phyloP scores from a whole-genome alignment of 495 filamentous ascomycete genomes.

The Penicillium robsamsonii region DNA sequence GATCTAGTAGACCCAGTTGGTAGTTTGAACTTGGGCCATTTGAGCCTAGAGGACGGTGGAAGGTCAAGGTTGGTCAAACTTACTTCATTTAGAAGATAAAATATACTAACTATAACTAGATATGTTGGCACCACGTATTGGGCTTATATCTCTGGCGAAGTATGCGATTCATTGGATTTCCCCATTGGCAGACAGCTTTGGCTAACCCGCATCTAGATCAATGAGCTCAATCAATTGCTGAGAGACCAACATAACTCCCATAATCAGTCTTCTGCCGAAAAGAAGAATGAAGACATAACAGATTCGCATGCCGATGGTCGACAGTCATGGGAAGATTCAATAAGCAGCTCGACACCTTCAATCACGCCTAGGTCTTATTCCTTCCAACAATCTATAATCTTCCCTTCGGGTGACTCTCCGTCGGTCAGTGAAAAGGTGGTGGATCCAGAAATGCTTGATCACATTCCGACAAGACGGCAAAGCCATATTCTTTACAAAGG shows the following conservation, averaged over 20 bases:
- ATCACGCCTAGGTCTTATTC: slow-evolving; percentile 15
- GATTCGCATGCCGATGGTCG: slow-evolving; percentile 13
- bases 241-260: slow-evolving; percentile 45
- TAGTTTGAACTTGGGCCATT: slow-evolving; percentile 46
- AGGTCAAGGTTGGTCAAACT: slow-evolving; percentile 38
- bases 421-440: slow-evolving; percentile 34
- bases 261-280: slow-evolving; percentile 26
- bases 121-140: slow-evolving; percentile 54
- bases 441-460: slow-evolving; percentile 46
- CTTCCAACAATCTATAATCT: slow-evolving; percentile 42
- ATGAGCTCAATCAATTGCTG: slow-evolving; percentile 48
- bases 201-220: slow-evolving; percentile 33
- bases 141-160: slow-evolving; percentile 52
- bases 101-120: slow-evolving; percentile 27
- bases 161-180: slow-evolving; percentile 15
- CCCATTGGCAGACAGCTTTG: background rate
- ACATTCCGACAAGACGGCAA: slow-evolving; percentile 45
- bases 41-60: slow-evolving; percentile 48
- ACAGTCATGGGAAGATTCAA: slow-evolving; percentile 26
- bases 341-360: slow-evolving; percentile 16
- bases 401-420: slow-evolving; percentile 39
- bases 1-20: slow-evolving; percentile 48
- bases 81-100: background rate
- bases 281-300: slow-evolving; percentile 20
- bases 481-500: slow-evolving; percentile 48